Evolutionary conservation across 2,329 filamentous ascomycete species (phyloP), one percentile per base, ranked within the genome.

Genomic region (Epichloe scottii): DNA sequence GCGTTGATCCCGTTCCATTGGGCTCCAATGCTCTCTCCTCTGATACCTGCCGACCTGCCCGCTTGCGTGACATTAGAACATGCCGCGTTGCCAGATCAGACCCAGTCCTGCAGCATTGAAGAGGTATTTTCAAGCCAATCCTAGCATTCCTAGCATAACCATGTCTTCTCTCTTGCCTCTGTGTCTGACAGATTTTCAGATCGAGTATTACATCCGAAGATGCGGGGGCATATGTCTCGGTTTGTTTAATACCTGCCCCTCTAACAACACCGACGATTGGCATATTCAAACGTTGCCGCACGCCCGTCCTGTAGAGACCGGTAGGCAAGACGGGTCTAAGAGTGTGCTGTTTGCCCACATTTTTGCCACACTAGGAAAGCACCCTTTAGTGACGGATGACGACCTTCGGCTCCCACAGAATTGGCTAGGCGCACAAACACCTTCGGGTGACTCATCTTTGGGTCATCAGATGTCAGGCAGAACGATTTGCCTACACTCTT

Each of bases 401-500:
- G 81, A 87, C 56, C 95, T 95, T 87, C 77, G 74, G 21, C 74
- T 84, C 41, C 88, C 89, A 1, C 65, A 71, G 39, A 76, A 85
- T 62, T 91, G 85, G 83, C 71, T 74, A 54, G 71, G 73, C 46
- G 68, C 70, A n/a, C 39, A 49, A 63, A 71, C 49, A 63, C 68
- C 45, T 71, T 75, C 37, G 62, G 66, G 2, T 61, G 81, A 10
- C 14, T 52, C 52, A 5, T 23, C 42, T 39, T 41, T 49, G 14
- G 88, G 88, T 34, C 87, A 95, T 66, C 79, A 85, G 58, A 80
- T 88, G 53, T 71, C 73, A 15, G 89, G 89, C 39, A 70, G 81
- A 42, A 94, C 87, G 0, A 76, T 95, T 51, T 87, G 82, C 51
- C 70, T 95, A 47, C 90, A 96, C 67, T 91, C 87, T 0, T 74